A percentile compares a stretch with the other conserved stretches of the same genome.
Evolutionary conservation across 2,329 filamentous ascomycete genomes (phyloP).

Genomic region (Aureobasidium sp.): DNA sequence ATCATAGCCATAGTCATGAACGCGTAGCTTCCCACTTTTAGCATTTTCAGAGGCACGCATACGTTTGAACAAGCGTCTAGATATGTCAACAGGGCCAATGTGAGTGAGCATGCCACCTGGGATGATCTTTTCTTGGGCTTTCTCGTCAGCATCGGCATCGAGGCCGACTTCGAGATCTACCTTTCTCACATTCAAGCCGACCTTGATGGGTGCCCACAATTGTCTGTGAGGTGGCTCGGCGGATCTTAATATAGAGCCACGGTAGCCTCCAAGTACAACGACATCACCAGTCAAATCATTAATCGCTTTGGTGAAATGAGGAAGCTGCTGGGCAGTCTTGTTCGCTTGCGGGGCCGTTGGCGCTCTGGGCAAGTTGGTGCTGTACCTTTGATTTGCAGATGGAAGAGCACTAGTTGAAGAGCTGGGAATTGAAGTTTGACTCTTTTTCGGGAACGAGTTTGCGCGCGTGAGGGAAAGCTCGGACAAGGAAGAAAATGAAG

Average conservation of each 20-base stretch:
- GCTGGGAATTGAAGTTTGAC: background rate
- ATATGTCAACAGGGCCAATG: constrained; percentile 86
- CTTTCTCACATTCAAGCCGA: constrained; percentile 83
- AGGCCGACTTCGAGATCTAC: constrained; percentile 85
- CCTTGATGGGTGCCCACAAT: constrained; percentile 88
- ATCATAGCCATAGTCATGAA: constrained; percentile 91
- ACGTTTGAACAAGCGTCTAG: constrained; percentile 70
- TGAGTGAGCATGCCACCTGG: constrained; percentile 83
- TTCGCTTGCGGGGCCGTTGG: background rate
- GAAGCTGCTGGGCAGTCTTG: constrained; percentile 32
- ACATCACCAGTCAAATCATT: constrained; percentile 72
- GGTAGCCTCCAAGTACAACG: constrained; percentile 81
- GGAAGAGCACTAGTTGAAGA: background rate
- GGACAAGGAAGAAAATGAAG: constrained; percentile 45
- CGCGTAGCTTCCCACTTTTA: constrained; percentile 59
- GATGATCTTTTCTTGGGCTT: constrained; percentile 74
- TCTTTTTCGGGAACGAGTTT: constrained; percentile 2
- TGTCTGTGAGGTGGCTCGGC: constrained; percentile 76
- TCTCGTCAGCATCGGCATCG: constrained; percentile 71
- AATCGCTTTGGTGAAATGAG: constrained; percentile 50
- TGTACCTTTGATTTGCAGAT: background rate
- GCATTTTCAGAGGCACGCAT: constrained; percentile 67
- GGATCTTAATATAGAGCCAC: constrained; percentile 81
- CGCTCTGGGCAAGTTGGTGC: background rate
- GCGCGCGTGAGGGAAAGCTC: constrained; percentile 3